A percentile compares a stretch with the other conserved stretches of the same genome.
These are phyloP conservation scores for Priceomyces melissophilus DNA, from an alignment of 805 yeast species.

Conservation along the genomic window DNA sequence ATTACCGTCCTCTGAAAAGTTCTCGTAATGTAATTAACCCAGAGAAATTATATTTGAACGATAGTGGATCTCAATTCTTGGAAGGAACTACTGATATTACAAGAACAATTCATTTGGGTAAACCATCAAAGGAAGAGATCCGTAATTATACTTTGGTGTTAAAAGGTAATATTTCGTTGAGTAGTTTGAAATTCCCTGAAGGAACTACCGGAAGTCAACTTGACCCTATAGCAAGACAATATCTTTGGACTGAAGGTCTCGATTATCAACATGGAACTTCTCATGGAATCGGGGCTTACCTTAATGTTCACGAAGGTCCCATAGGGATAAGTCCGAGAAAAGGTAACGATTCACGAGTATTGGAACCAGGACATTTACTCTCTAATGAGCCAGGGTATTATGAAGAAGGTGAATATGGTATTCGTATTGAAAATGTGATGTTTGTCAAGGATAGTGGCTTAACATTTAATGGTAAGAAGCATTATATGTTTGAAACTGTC, in stretches of 20 bases:
- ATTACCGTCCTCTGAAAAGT: conserved; percentile 56
- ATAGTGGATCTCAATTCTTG: conserved; percentile 58
- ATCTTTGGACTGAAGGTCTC: conserved; percentile 52
- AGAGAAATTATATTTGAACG: conserved; percentile 50
- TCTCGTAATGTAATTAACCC: conserved; percentile 49
- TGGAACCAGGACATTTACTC: conserved; percentile 52
- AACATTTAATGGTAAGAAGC: conserved; percentile 51
- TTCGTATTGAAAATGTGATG: conserved; percentile 53
- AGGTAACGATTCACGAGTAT: conserved; percentile 40
- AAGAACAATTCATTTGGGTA: conserved; percentile 53
- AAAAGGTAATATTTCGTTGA: conserved; percentile 53
- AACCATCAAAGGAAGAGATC: conserved; percentile 44
- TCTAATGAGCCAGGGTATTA: conserved; percentile 66
- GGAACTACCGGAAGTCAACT: conserved; percentile 51
- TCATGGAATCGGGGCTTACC: conserved; percentile 61
- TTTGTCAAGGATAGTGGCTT: conserved; percentile 40
- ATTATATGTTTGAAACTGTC: conserved; percentile 73
- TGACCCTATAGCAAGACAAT: conserved; percentile 58
- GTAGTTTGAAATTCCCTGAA: conserved; percentile 50
- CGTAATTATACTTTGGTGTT: conserved; percentile 55
- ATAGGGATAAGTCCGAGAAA: conserved; percentile 58
- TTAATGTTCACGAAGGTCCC: conserved; percentile 63
- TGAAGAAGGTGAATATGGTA: conserved; percentile 57
- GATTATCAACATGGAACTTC: conserved; percentile 66
- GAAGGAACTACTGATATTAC: conserved; percentile 68